Evolutionary conservation across 192 early-diverging fungal species (phyloP).

Genomic region (Linnemannia schmuckeri): DNA sequence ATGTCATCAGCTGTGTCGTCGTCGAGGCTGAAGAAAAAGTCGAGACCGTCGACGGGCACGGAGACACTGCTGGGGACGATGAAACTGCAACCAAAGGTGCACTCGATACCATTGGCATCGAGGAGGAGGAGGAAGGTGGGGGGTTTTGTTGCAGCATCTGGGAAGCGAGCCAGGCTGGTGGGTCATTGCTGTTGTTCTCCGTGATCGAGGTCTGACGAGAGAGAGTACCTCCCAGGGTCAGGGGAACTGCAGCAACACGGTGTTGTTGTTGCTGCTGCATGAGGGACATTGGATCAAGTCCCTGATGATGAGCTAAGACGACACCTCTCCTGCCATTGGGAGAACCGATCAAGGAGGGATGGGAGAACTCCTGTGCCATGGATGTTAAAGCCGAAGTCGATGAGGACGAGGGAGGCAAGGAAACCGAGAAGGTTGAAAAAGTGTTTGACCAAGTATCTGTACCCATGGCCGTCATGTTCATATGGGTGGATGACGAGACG

Average conservation of each 20-base stretch:
- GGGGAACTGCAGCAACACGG: neutral
- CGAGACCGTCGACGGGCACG: no score
- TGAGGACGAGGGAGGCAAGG: neutral
- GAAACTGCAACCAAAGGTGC: neutral
- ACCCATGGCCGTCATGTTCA: neutral
- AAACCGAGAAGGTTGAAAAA: neutral
- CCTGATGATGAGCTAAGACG: slow-evolving; percentile 12
- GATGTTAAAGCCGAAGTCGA: neutral
- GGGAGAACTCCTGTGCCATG: neutral
- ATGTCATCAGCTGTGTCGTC: neutral
- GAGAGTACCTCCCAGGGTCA: neutral
- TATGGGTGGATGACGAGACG: neutral
- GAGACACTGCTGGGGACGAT: neutral
- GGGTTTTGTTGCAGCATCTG: neutral
- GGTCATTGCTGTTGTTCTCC: neutral
- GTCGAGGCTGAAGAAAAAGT: neutral
- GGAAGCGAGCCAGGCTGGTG: neutral
- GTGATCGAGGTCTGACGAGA: neutral
- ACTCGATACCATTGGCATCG: neutral
- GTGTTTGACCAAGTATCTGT: neutral
- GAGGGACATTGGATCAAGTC: neutral
- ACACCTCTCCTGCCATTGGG: neutral
- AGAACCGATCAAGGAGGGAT: neutral
- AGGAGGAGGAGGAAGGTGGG: neutral
- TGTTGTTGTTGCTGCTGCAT: slow-evolving; percentile 20